A percentile compares a stretch with the other conserved stretches of the same genome.
Evolutionary conservation across 2,329 filamentous ascomycete genomes (phyloP).

Genomic region (Alternaria hordeiaustralica): DNA sequence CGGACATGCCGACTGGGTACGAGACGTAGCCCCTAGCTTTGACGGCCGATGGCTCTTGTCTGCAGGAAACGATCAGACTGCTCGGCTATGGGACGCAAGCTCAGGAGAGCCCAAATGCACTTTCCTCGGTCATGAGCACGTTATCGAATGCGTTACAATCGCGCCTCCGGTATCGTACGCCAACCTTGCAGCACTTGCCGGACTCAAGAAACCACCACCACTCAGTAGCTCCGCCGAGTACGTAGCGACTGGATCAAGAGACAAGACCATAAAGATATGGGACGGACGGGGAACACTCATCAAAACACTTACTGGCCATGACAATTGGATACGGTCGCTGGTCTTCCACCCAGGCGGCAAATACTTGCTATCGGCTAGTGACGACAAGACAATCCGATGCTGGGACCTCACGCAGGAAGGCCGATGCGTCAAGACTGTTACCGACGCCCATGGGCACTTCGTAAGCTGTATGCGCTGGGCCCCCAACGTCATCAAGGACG

Average conservation of each 20-base stretch:
- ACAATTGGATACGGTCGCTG: slow-evolving; percentile 89
- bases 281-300: slow-evolving; percentile 83
- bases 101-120: slow-evolving; percentile 77
- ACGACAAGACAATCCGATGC: slow-evolving; percentile 91
- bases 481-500: slow-evolving; percentile 72
- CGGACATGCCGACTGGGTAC: slow-evolving; percentile 90
- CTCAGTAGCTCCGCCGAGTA: slow-evolving; percentile 80
- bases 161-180: slow-evolving; percentile 80
- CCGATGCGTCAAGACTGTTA: slow-evolving; percentile 83
- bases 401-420: slow-evolving; percentile 94
- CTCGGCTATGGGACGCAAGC: slow-evolving; percentile 83
- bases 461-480: slow-evolving; percentile 89
- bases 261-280: slow-evolving; percentile 92
- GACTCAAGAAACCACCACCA: slow-evolving; percentile 81
- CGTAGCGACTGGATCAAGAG: slow-evolving; percentile 84
- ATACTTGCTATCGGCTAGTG: slow-evolving; percentile 82
- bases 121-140: slow-evolving; percentile 85
- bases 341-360: slow-evolving; percentile 92
- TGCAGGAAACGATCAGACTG: slow-evolving; percentile 80
- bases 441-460: slow-evolving; percentile 81
- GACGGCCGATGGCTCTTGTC: slow-evolving; percentile 86
- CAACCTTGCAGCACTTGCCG: slow-evolving; percentile 78
- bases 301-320: slow-evolving; percentile 84
- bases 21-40: slow-evolving; percentile 80
- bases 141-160: slow-evolving; percentile 84